Conservation (phyloP, 768 basidiomycete species). For the Nidula microcarpa region DNA sequence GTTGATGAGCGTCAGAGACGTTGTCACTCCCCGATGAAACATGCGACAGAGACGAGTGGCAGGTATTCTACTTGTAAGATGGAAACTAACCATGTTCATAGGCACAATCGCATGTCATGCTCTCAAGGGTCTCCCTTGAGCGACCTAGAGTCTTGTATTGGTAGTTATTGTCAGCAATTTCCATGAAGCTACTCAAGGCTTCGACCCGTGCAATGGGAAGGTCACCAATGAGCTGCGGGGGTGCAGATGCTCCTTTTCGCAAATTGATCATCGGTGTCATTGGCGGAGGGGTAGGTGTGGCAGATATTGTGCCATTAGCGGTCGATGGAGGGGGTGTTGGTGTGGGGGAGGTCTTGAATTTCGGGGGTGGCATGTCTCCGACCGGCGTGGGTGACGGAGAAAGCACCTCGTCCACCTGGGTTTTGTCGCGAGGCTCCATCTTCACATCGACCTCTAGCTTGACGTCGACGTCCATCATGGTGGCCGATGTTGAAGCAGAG, state of each 20-base stretch:
- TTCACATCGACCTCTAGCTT: slow-evolving; percentile 25
- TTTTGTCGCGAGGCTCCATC: slow-evolving; percentile 22
- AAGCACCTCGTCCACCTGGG: slow-evolving; percentile 20
- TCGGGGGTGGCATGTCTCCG: slow-evolving; percentile 25
- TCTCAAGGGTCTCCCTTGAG: slow-evolving; percentile 85
- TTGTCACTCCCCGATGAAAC: no score
- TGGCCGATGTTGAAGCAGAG: slow-evolving; percentile 16
- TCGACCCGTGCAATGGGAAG: slow-evolving; percentile 74
- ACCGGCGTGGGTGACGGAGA: slow-evolving; percentile 33
- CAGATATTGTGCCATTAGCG: slow-evolving; percentile 28
- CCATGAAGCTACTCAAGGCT: slow-evolving; percentile 68
- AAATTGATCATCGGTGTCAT: slow-evolving; percentile 18
- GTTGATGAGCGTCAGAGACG: slow-evolving; percentile 2
- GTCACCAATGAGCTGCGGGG: slow-evolving; percentile 71
- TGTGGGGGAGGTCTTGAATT: slow-evolving; percentile 28
- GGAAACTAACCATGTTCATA: slow-evolving; percentile 74
- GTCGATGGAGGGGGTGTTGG: slow-evolving; percentile 28
- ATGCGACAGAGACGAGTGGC: no score
- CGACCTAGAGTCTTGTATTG: slow-evolving; percentile 86
- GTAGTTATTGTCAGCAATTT: slow-evolving; percentile 79
- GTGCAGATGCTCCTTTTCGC: slow-evolving; percentile 34
- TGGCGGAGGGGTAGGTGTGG: slow-evolving; percentile 37
- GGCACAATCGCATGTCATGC: slow-evolving; percentile 92
- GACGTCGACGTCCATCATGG: slow-evolving; percentile 28
- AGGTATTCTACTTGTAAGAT: neutral